Evolutionary conservation across 1,139 yeast species (phyloP).

Genomic region (Lodderomyces jiufengensis): DNA sequence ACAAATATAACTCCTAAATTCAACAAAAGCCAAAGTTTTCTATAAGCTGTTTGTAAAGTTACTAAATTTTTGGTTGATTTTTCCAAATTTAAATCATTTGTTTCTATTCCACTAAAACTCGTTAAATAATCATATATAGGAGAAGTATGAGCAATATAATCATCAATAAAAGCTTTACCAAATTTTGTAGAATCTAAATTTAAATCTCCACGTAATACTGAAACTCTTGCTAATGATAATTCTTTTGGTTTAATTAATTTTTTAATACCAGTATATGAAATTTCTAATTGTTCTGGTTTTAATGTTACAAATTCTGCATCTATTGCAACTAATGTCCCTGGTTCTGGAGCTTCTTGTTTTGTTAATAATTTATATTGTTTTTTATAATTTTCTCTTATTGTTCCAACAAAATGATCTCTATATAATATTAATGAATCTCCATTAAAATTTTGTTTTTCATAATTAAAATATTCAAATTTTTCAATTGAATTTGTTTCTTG

Average conservation of each 20-base stretch:
- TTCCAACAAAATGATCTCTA: constrained; percentile 73
- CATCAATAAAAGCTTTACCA: constrained; percentile 88
- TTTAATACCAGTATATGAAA: constrained; percentile 63
- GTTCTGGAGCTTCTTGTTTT: constrained; percentile 62
- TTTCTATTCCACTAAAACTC: constrained; percentile 86
- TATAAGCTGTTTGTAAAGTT: constrained; percentile 76
- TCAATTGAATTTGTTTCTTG: constrained; percentile 27
- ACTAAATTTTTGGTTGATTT: constrained; percentile 70
- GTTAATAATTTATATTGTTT: constrained; percentile 67
- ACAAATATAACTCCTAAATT: constrained; percentile 90
- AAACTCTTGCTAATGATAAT: constrained; percentile 81
- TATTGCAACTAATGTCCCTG: constrained; percentile 81
- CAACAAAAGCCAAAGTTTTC: constrained; percentile 82
- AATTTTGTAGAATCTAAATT: constrained; percentile 16
- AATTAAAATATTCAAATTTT: constrained; percentile 23
- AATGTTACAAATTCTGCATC: constrained; percentile 95
- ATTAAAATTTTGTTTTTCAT: constrained; percentile 15
- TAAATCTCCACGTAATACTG: constrained; percentile 76
- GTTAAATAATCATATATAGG: constrained; percentile 84
- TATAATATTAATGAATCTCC: constrained; percentile 66
- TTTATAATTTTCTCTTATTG: constrained; percentile 54
- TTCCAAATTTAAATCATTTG: constrained; percentile 80
- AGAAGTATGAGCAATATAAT: constrained; percentile 74
- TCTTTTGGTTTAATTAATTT: constrained; percentile 71
- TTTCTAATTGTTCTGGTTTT: constrained; percentile 76